phyloP scores from a whole-genome alignment of 2,329 filamentous ascomycete species.

The Hypomyces perniciosus region DNA sequence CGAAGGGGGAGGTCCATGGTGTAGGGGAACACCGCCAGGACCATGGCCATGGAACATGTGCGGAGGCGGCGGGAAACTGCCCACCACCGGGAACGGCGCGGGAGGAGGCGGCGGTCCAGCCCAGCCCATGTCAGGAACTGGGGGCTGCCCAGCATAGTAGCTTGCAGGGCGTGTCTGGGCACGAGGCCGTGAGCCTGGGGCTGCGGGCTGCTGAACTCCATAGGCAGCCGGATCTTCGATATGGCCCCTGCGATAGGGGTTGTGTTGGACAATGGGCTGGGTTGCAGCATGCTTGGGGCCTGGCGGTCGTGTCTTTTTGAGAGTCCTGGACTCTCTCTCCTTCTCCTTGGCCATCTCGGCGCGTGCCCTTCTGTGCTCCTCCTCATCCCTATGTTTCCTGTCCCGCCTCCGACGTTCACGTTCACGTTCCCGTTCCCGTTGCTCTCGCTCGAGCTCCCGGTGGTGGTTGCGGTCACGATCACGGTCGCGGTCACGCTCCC shows the following conservation, averaged over 20 bases:
- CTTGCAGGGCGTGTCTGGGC: constrained; percentile 30
- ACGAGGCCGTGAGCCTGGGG: constrained; percentile 26
- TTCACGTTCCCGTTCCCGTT: constrained; percentile 20
- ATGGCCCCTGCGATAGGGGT: constrained; percentile 24
- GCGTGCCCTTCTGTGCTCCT: constrained; percentile 13
- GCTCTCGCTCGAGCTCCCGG: constrained; percentile 23
- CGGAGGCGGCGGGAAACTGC: constrained; percentile 28
- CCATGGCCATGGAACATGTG: constrained; percentile 13
- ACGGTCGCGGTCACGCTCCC: constrained; percentile 19
- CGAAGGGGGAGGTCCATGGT: constrained; percentile 22
- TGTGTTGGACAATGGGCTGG: constrained; percentile 28
- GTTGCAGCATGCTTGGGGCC: constrained; percentile 27
- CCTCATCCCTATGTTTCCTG: constrained; percentile 20
- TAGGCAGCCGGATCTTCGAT: constrained; percentile 32
- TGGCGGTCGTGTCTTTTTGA: constrained; percentile 24
- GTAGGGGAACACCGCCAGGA: constrained; percentile 15
- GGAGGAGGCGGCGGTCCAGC: constrained; percentile 21
- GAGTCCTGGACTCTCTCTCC: constrained; percentile 21
- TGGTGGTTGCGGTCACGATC: constrained; percentile 1
- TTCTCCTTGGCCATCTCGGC: constrained; percentile 12
- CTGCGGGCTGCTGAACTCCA: constrained; percentile 29
- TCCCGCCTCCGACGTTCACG: constrained; percentile 19
- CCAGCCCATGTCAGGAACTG: constrained; percentile 23
- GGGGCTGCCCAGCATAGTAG: constrained; percentile 30
- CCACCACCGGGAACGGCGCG: constrained; percentile 18